Evolutionary conservation across 1,284 basidiomycete species (phyloP).

Genomic region (Ganoderma multipileum): DNA sequence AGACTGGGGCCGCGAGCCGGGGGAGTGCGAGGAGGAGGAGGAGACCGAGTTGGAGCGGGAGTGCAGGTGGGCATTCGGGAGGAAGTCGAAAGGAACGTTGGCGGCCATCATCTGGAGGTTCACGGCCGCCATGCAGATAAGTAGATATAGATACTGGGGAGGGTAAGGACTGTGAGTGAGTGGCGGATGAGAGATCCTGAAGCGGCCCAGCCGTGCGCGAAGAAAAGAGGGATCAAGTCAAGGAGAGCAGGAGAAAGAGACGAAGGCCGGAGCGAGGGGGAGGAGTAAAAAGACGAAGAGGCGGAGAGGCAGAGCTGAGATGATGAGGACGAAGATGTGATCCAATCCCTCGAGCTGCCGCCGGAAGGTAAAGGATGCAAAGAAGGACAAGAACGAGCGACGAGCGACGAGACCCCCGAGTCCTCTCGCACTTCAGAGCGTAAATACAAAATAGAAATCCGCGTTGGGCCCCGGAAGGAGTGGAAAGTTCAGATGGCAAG

Average conservation of each 20-base stretch:
- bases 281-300: slow-evolving; percentile 27
- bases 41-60: slow-evolving; percentile 81
- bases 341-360: slow-evolving; percentile 27
- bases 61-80: slow-evolving; percentile 65
- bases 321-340: slow-evolving; percentile 32
- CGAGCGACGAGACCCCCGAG: slow-evolving; percentile 24
- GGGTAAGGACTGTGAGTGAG: slow-evolving; percentile 40
- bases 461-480: slow-evolving; percentile 30
- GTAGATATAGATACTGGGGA: slow-evolving; percentile 37
- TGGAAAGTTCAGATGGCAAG: slow-evolving; percentile 38
- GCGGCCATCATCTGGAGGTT: slow-evolving; percentile 75
- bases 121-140: slow-evolving; percentile 67
- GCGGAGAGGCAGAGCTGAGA: slow-evolving; percentile 23
- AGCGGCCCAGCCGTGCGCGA: slow-evolving; percentile 49
- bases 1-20: slow-evolving; percentile 76
- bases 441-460: slow-evolving; percentile 33
- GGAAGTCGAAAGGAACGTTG: slow-evolving; percentile 72
- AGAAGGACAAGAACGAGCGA: slow-evolving; percentile 18
- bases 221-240: slow-evolving; percentile 32
- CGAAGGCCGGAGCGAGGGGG: slow-evolving; percentile 39
- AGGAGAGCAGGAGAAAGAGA: slow-evolving; percentile 30
- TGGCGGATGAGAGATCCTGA: slow-evolving; percentile 32
- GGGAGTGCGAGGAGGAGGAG: slow-evolving; percentile 72
- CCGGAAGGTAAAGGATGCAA: slow-evolving; percentile 14
- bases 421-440: slow-evolving; percentile 25